phyloP scores from a whole-genome alignment of 2,329 filamentous ascomycete species.

The Fusarium fujikuroi region DNA sequence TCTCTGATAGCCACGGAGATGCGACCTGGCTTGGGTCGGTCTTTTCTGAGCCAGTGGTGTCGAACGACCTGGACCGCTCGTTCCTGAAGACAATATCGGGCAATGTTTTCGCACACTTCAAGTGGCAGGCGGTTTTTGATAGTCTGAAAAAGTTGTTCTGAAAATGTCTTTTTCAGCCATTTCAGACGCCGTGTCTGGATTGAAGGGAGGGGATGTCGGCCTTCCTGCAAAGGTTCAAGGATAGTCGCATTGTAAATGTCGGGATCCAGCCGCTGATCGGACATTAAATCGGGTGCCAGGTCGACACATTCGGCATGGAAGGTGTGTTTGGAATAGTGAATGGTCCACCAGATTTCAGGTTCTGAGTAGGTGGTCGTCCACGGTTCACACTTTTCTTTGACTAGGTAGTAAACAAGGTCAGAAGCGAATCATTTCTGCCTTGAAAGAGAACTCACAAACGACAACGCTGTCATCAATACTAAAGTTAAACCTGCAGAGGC shows the following conservation, averaged over 20 bases:
- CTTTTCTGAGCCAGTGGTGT: accelerated
- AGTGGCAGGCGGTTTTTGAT: accelerated
- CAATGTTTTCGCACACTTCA: background rate
- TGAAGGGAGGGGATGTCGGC: accelerated
- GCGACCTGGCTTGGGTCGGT: accelerated
- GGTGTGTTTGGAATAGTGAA: background rate
- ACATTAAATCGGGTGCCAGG: accelerated
- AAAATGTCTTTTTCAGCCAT: background rate
- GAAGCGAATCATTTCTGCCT: background rate
- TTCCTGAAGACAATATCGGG: accelerated
- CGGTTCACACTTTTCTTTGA: background rate
- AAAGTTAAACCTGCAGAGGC: background rate
- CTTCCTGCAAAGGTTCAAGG: accelerated
- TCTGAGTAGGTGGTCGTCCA: too few relatives aligned
- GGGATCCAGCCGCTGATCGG: accelerated
- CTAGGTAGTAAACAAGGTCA: background rate
- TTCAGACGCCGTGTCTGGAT: background rate
- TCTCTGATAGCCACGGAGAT: background rate
- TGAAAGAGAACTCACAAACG: background rate
- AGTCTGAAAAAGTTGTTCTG: accelerated
- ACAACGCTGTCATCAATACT: background rate
- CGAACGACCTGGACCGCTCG: background rate
- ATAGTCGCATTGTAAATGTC: background rate
- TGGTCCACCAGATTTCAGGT: too few relatives aligned
- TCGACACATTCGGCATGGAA: background rate